These are phyloP conservation scores for Debaryomyces udenii DNA, from an alignment of 1,139 yeast species.

Conservation along the genomic window DNA sequence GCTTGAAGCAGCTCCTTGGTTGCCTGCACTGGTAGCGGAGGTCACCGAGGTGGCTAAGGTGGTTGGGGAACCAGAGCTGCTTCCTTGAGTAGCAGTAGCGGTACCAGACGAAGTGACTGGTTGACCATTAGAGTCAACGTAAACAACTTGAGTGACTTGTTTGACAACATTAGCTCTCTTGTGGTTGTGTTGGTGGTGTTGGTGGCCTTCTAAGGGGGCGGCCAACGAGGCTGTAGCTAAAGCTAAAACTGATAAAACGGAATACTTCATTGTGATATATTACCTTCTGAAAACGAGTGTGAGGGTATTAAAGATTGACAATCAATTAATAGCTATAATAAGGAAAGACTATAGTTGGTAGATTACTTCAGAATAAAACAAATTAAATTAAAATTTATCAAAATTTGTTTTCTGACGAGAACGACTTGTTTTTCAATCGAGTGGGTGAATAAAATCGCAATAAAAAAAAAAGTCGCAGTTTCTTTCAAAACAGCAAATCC, in stretches of 20 bases:
- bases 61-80: slow-evolving; percentile 23
- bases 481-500: slow-evolving; percentile 7
- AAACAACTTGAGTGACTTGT: slow-evolving; percentile 68
- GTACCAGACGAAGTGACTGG: slow-evolving; percentile 32
- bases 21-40: slow-evolving; percentile 32
- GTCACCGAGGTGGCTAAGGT: slow-evolving; percentile 26
- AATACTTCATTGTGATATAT: slow-evolving; percentile 19
- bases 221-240: slow-evolving; percentile 29
- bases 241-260: slow-evolving; percentile 23
- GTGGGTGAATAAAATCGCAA: background rate
- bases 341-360: slow-evolving; percentile 30
- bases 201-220: slow-evolving; percentile 37
- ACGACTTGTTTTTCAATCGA: slow-evolving; percentile 2
- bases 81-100: slow-evolving; percentile 21
- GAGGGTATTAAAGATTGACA: slow-evolving; percentile 8
- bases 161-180: slow-evolving; percentile 64
- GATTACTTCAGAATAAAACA: slow-evolving; percentile 7
- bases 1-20: slow-evolving; percentile 30
- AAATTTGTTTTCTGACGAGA: slow-evolving; percentile 7
- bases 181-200: slow-evolving; percentile 47
- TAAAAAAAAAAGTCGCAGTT: slow-evolving; percentile 1
- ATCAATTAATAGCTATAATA: slow-evolving; percentile 11
- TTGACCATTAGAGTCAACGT: slow-evolving; percentile 71
- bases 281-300: slow-evolving; percentile 3
- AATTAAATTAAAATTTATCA: slow-evolving; percentile 5